These are phyloP conservation scores for Malus fusca DNA, from an alignment of 306 rosid genomes.

Conservation along the genomic window DNA sequence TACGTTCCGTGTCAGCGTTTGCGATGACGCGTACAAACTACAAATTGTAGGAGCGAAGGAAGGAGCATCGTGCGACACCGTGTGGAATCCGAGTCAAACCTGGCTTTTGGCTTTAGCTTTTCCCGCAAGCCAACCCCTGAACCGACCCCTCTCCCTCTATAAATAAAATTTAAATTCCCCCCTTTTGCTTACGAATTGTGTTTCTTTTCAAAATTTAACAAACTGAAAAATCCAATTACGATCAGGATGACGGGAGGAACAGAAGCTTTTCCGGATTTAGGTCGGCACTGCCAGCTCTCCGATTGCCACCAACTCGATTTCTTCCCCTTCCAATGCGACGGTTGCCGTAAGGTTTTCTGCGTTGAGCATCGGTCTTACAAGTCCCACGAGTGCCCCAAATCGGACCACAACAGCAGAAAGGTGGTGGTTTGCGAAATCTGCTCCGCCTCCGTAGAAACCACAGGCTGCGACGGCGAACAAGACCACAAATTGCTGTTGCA, in stretches of 20 bases:
- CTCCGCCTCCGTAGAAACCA: conserved; percentile 68
- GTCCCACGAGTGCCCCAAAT: conserved; percentile 64
- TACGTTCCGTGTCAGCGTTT: too few relatives aligned
- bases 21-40: too few relatives aligned
- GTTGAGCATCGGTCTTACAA: conserved; percentile 67
- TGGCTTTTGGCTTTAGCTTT: too few relatives aligned
- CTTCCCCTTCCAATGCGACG: conserved; percentile 76
- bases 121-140: too few relatives aligned
- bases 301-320: conserved; percentile 83
- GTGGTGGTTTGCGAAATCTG: conserved; percentile 71
- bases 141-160: too few relatives aligned
- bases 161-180: too few relatives aligned
- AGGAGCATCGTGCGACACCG: too few relatives aligned
- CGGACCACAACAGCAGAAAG: conserved; percentile 69
- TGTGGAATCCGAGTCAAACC: too few relatives aligned
- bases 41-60: too few relatives aligned
- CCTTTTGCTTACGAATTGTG: too few relatives aligned
- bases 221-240: background rate
- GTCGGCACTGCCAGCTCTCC: conserved; percentile 60
- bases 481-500: conserved; percentile 42
- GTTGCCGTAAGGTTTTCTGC: conserved; percentile 65
- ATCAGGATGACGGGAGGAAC: conserved; percentile 69
- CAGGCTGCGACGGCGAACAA: conserved; percentile 24
- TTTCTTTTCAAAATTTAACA: too few relatives aligned
- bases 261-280: conserved; percentile 89